Conservation (phyloP, 2,329 filamentous ascomycete genomes). For the Pseudogymnoascus sp. region DNA sequence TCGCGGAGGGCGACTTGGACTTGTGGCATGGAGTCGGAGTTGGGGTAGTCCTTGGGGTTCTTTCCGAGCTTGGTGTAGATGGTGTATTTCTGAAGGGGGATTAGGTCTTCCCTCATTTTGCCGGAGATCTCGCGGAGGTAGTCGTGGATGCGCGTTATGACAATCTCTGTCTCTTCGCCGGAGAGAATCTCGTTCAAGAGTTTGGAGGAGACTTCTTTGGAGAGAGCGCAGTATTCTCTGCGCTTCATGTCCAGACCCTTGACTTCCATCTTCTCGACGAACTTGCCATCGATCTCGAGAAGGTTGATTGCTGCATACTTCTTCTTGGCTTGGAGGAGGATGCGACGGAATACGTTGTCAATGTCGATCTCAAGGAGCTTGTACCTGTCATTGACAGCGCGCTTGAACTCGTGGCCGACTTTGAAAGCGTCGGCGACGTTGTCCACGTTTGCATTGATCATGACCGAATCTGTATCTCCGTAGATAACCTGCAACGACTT, state of each 20-base stretch:
- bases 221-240: conserved; percentile 90
- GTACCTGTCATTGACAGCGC: conserved; percentile 88
- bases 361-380: conserved; percentile 93
- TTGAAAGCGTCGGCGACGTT: conserved; percentile 84
- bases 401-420: conserved; percentile 92
- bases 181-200: conserved; percentile 92
- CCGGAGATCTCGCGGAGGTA: conserved; percentile 76
- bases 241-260: conserved; percentile 98
- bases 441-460: conserved; percentile 99
- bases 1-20: conserved; percentile 91
- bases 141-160: conserved; percentile 85
- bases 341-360: conserved; percentile 90
- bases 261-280: conserved; percentile 89
- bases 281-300: conserved; percentile 81
- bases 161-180: conserved; percentile 81
- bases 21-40: conserved; percentile 90
- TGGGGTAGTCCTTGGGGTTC: conserved; percentile 85
- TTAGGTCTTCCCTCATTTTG: conserved; percentile 74
- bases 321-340: conserved; percentile 95
- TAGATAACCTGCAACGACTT: conserved; percentile 93
- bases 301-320: conserved; percentile 98
- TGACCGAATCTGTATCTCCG: conserved; percentile 97
- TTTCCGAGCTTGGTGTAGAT: conserved; percentile 98
- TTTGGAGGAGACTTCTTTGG: conserved; percentile 86
- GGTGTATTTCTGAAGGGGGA: conserved; percentile 82